A percentile compares a stretch with the other conserved stretches of the same genome.
These are phyloP conservation scores for Galeopsis tetrahit DNA, from an alignment of 257 asterid species.

Conservation along the genomic window DNA sequence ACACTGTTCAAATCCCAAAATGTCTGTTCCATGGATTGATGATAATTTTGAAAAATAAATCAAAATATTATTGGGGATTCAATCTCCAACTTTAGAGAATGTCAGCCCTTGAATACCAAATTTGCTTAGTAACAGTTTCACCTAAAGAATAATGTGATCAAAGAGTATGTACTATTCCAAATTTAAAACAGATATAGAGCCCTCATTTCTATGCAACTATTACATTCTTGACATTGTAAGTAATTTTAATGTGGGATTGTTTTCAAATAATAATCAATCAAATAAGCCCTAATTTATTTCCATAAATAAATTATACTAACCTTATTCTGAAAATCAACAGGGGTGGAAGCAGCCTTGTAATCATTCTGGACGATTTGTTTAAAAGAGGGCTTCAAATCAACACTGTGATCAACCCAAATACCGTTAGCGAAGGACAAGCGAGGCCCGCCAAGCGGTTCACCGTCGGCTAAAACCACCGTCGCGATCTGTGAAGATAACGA, in stretches of 20 bases:
- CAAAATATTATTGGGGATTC: background rate
- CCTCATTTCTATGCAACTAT: too few relatives aligned
- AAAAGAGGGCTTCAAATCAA: slow-evolving; percentile 45
- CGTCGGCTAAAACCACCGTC: slow-evolving; percentile 44
- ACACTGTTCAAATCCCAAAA: background rate
- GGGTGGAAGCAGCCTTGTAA: slow-evolving; percentile 49
- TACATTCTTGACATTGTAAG: too few relatives aligned
- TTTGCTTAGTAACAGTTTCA: too few relatives aligned
- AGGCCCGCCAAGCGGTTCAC: slow-evolving; percentile 50
- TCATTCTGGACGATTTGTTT: slow-evolving; percentile 39
- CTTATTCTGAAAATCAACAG: slow-evolving; percentile 52
- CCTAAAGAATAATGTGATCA: too few relatives aligned
- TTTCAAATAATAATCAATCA: too few relatives aligned
- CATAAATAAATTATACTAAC: slow-evolving; percentile 31
- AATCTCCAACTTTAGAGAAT: background rate
- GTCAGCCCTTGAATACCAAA: background rate
- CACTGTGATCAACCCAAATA: slow-evolving; percentile 56
- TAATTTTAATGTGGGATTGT: too few relatives aligned
- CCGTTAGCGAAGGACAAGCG: slow-evolving; percentile 55
- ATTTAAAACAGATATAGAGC: too few relatives aligned
- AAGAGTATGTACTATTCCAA: too few relatives aligned
- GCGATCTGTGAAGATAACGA: slow-evolving; percentile 51
- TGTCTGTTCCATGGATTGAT: background rate
- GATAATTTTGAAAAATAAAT: background rate
- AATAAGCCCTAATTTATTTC: too few relatives aligned